Base-by-base conservation (phyloP, 2,329 filamentous ascomycete genomes). In the Podosphaera xanthii region DNA sequence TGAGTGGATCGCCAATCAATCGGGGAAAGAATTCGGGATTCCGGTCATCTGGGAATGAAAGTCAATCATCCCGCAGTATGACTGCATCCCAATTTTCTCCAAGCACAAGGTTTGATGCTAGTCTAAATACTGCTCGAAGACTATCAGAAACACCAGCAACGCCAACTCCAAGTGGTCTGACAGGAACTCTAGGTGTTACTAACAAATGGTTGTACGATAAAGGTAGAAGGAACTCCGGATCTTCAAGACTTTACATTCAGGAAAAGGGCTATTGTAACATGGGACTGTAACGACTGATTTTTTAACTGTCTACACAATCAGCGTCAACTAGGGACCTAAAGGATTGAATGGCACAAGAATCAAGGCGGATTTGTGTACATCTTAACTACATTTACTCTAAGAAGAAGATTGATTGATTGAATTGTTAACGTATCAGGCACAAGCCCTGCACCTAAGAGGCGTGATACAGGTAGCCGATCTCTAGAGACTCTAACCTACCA, bases 151-250 rank as follows among this genome's bases (percentile, higher is more conserved):
- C 72, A 0, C 81, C 84, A 1, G 76, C 78, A 12, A 83, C 84
- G 22, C 86, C 86, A 1, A 90, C 82, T 63, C 86, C 87, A 0
- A 72, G 75, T 4, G 76, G 75, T 4, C 76, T 78, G 44, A 88
- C 85, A 72, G 78, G 81, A 60, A 89, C 81, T 64, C 81, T 94
- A 58, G 82, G 82, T 0, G 68, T 96, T 68, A 96, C 91, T 71
- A 95, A 82, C 73, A 94, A 92, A 73, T 97, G 91, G 91, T 71
- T 96, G 61, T 97, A 95, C 68, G 88, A 96, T 71, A 87, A 83
- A 72, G 84, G 86, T 66, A 74, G 82, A 55, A 68, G 67, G 49
- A 68, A 65, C 58, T 67, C 66, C 12, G 67, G 68, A 10, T 68
- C 61, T 42, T 44, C 65, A 52, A 61, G 63, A 35, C 58, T 67